Conservation (phyloP, 2,329 filamentous ascomycete species). For the Penicillium oxalicum region DNA sequence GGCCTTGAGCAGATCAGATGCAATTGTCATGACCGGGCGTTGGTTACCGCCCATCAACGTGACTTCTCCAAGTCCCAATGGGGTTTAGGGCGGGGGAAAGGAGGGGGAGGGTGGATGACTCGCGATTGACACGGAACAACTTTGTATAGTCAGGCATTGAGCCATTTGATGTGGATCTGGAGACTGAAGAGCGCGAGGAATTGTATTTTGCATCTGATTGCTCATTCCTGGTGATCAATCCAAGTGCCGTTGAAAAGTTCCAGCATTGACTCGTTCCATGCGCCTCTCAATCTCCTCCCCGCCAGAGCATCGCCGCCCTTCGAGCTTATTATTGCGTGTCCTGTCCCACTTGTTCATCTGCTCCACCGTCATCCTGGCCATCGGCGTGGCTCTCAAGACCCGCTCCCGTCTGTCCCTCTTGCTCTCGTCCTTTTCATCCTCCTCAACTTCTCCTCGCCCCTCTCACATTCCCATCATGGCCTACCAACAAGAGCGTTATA, state of each 20-base stretch:
- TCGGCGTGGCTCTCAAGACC: conserved; percentile 35
- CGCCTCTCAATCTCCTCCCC: conserved; percentile 15
- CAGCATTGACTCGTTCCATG: conserved; percentile 1
- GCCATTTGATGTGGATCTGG: too few species aligned
- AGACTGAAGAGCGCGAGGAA: too few species aligned
- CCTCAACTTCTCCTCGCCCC: conserved; percentile 13
- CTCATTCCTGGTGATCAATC: background rate
- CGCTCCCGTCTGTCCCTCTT: conserved; percentile 38
- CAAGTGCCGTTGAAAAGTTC: too few species aligned
- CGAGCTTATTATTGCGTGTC: conserved; percentile 15
- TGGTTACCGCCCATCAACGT: conserved; percentile 3
- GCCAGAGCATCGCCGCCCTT: conserved; percentile 14
- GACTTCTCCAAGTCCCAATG: conserved; percentile 8
- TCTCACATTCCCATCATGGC: conserved; percentile 33
- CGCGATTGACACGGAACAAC: background rate
- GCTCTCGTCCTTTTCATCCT: conserved; percentile 25
- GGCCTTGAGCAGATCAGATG: background rate
- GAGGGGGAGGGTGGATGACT: background rate
- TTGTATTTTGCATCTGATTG: too few species aligned
- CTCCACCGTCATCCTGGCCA: conserved; percentile 41
- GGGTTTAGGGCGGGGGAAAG: conserved; percentile 16
- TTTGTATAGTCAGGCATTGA: too few species aligned
- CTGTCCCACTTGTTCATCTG: conserved; percentile 29
- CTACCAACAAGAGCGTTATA: conserved; percentile 71
- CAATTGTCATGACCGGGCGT: background rate